Evolutionary conservation across 2,329 filamentous ascomycete genomes (phyloP).

Genomic region (Fusarium torulosum): DNA sequence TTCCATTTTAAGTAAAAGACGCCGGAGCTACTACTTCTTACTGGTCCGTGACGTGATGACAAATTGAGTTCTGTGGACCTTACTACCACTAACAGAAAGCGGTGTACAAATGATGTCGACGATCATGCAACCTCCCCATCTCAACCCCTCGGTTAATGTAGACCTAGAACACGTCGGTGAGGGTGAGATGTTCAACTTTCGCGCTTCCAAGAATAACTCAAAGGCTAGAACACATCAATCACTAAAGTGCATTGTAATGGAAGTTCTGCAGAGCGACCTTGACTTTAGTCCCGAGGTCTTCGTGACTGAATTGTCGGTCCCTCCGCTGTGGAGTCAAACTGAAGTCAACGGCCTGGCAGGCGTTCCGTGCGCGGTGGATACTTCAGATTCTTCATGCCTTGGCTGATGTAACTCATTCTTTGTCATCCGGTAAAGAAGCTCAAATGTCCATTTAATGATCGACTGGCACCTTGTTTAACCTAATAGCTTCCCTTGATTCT

Average conservation of each 20-base stretch:
- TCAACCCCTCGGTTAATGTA: too few species aligned
- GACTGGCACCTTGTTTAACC: neutral
- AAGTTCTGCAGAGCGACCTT: too few species aligned
- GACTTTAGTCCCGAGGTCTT: too few species aligned
- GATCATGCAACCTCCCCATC: neutral
- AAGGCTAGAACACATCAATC: too few species aligned
- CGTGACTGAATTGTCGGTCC: neutral
- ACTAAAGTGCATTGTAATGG: too few species aligned
- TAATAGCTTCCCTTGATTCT: too few species aligned
- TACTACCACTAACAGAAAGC: neutral
- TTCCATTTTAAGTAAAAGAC: neutral
- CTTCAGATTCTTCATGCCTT: slow-evolving; percentile 1
- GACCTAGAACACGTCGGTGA: neutral
- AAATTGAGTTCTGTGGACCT: neutral
- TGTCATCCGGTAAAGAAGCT: neutral
- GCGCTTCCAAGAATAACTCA: too few species aligned
- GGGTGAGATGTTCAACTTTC: neutral
- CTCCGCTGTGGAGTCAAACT: neutral
- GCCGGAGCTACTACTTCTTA: neutral
- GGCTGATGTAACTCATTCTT: neutral
- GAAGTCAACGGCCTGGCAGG: neutral
- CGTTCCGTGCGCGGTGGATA: neutral
- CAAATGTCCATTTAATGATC: neutral
- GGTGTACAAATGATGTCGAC: neutral
- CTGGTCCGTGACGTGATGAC: neutral